Base-by-base conservation (phyloP, 495 filamentous ascomycete genomes). In the Astrothelium subdiscretum region DNA sequence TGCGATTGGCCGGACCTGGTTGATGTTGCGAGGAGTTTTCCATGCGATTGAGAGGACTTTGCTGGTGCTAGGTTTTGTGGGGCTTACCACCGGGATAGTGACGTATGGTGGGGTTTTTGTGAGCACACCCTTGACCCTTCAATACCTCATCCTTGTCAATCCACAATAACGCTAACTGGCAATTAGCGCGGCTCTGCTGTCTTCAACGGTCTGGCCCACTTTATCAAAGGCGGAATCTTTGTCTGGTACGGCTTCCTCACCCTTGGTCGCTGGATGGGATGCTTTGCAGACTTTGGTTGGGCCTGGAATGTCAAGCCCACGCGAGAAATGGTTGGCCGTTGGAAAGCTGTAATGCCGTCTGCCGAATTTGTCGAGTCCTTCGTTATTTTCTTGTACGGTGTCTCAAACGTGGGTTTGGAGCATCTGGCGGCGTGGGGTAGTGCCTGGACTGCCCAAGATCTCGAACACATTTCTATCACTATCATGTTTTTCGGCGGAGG, bases 151-250 rank as follows among this genome's bases (percentile, higher is more conserved):
- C 26, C 31, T 54, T 38, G 27, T n/a, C n/a, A n/a, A n/a, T n/a
- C n/a, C n/a, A n/a, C n/a, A n/a, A 38, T 20, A 18, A 20, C 5
- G 54, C 72, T 70, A 61, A 68, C 44, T 31, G 24, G 26, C 61
- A 58, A 26, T 27, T 65, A 85, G 83, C 80, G 83, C 67, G 81
- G 77, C 12, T 69, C 70, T 35, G 76, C 79, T 24, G 74, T 95
- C 57, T 94, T 96, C 79, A 92, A 87, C 68, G 90, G 91, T 4
- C 78, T 96, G 38, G 92, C 94, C 32, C 94, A 97, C 73, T 95
- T 89, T 74, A 88, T 97, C 72, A 98, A 97, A 71, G 94, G 92
- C 59, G 90, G 90, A n/a, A 89, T 97, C 62, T 98, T 98, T 76
- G 89, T 97, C 74, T 90, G 90, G 87, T 91, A 96, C 63, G 94